Conservation (phyloP, 2,329 filamentous ascomycete species). For the Fulvia fulva region DNA sequence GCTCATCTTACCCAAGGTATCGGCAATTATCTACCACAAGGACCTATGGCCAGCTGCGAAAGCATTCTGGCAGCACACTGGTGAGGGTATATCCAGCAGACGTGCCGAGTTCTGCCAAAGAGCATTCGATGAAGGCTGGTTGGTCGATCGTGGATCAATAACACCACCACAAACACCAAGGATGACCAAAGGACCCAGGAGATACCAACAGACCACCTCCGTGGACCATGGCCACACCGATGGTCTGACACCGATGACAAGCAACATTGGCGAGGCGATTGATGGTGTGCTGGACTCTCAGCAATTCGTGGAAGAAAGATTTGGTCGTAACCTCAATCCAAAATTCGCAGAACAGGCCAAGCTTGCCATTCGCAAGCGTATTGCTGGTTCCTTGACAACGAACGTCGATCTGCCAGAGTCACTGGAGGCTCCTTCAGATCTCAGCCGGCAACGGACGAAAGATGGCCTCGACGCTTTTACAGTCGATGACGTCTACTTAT, state of each 20-base stretch:
- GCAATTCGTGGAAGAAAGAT: slow-evolving; percentile 87
- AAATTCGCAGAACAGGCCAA: slow-evolving; percentile 77
- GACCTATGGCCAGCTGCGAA: slow-evolving; percentile 72
- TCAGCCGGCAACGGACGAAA: slow-evolving; percentile 34
- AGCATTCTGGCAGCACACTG: slow-evolving; percentile 94
- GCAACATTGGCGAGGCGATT: slow-evolving; percentile 19
- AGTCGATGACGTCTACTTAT: slow-evolving; percentile 85
- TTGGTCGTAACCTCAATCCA: slow-evolving; percentile 82
- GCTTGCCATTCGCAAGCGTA: slow-evolving; percentile 77
- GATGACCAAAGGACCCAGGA: slow-evolving; percentile 65
- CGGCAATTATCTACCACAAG: slow-evolving; percentile 63
- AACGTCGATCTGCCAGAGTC: slow-evolving; percentile 64
- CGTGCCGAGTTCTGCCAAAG: slow-evolving; percentile 83
- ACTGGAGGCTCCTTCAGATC: slow-evolving; percentile 42
- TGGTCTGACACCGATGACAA: slow-evolving; percentile 14
- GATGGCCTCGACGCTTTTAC: slow-evolving; percentile 58
- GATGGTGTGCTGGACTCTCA: slow-evolving; percentile 61
- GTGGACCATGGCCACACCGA: slow-evolving; percentile 39
- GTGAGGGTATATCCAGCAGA: slow-evolving; percentile 86
- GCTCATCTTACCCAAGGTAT: slow-evolving; percentile 44
- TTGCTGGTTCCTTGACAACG: slow-evolving; percentile 76
- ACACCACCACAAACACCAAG: slow-evolving; percentile 35
- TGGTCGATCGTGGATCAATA: slow-evolving; percentile 49
- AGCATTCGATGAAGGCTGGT: slow-evolving; percentile 65
- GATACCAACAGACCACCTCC: slow-evolving; percentile 67